Percentiles rank a stretch among this genome's conserved stretches.
Evolutionary conservation across 306 rosid species (phyloP).

Genomic region (Crataegus laevigata): DNA sequence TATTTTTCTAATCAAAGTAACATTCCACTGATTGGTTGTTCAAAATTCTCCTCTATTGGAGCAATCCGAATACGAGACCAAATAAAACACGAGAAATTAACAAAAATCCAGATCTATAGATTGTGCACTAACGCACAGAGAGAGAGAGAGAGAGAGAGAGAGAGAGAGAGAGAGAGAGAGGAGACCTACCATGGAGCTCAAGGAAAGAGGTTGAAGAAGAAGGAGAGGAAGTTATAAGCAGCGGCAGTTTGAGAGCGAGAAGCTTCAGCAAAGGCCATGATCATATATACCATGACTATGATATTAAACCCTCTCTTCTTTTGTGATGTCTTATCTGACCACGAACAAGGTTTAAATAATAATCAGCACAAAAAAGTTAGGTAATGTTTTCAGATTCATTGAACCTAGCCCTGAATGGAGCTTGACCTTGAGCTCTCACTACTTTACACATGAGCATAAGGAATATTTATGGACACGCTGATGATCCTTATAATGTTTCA

Average conservation of each 20-base stretch:
- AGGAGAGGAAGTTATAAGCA: neutral
- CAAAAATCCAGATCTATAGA: neutral
- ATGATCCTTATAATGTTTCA: slow-evolving; percentile 5
- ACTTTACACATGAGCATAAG: neutral
- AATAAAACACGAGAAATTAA: neutral
- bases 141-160: too few relatives aligned
- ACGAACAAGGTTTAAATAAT: slow-evolving; percentile 11
- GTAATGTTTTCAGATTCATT: slow-evolving; percentile 23
- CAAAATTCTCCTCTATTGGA: neutral
- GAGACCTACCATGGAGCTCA: slow-evolving; percentile 1
- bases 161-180: neutral
- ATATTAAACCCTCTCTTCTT: neutral
- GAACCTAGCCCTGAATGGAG: slow-evolving; percentile 36
- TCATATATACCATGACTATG: neutral
- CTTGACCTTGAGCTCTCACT: neutral
- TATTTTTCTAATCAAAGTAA: too few relatives aligned
- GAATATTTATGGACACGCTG: slow-evolving; percentile 1
- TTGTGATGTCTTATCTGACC: slow-evolving; percentile 2
- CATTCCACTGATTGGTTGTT: too few relatives aligned
- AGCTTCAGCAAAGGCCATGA: slow-evolving; percentile 3
- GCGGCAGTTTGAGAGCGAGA: neutral
- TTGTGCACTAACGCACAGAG: neutral
- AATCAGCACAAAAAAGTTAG: neutral
- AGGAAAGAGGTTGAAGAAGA: slow-evolving; percentile 7
- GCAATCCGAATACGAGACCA: neutral